phyloP scores from a whole-genome alignment of 1,139 yeast species.

The Geotrichum bryndzae region DNA sequence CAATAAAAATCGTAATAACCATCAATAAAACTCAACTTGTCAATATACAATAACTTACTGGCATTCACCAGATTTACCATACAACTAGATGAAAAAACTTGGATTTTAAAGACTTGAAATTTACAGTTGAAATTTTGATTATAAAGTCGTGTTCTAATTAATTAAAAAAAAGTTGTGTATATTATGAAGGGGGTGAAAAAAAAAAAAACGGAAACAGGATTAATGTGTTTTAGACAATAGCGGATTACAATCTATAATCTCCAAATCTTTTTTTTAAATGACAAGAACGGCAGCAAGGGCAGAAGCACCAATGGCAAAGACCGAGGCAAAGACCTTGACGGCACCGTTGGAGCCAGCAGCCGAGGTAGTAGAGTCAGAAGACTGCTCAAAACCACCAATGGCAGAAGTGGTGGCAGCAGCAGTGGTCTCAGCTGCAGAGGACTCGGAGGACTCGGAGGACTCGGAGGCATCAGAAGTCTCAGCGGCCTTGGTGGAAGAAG shows the following conservation, averaged over 20 bases:
- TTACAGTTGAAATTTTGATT: no score
- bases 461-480: constrained; percentile 16
- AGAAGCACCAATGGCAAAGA: not conserved
- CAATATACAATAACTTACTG: no score
- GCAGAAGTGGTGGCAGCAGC: constrained; percentile 12
- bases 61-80: no score
- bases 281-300: not conserved
- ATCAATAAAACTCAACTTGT: no score
- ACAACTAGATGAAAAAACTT: no score
- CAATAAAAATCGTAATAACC: no score
- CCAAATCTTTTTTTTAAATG: not conserved
- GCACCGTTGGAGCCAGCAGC: constrained; percentile 5
- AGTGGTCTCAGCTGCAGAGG: constrained; percentile 10
- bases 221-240: no score
- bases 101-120: no score
- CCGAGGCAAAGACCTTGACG: not conserved
- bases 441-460: constrained; percentile 16
- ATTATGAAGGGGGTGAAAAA: not conserved
- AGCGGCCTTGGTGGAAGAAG: constrained; percentile 17
- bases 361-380: constrained; percentile 3
- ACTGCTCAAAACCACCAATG: constrained; percentile 28
- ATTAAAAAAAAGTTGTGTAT: no score
- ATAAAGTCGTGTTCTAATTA: not conserved
- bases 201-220: not conserved
- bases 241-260: not conserved